phyloP scores from a whole-genome alignment of 495 filamentous ascomycete genomes.

The Cercophora newfieldiana region DNA sequence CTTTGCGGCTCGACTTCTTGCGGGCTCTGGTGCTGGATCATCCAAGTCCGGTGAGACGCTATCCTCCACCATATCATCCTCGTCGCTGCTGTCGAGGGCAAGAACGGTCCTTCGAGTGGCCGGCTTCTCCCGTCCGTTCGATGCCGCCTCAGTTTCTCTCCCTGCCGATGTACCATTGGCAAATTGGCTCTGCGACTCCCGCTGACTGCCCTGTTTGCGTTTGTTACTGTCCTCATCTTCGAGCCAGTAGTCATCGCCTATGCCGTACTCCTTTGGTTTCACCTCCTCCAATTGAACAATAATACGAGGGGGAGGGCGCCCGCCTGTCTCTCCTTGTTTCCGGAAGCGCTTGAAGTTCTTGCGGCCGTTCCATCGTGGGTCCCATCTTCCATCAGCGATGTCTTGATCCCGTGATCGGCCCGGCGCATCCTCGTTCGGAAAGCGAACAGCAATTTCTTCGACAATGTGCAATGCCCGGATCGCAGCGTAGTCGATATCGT shows the following conservation, averaged over 20 bases:
- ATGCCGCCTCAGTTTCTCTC: not conserved
- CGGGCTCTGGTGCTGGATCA: conserved; percentile 18
- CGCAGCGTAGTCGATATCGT: conserved; percentile 65
- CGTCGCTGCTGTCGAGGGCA: conserved; percentile 43
- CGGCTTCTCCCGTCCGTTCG: not conserved
- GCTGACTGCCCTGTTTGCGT: conserved; percentile 32
- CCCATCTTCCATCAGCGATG: conserved; percentile 67
- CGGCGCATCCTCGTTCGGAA: conserved; percentile 17
- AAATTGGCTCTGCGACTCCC: conserved; percentile 23
- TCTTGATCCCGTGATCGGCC: conserved; percentile 40
- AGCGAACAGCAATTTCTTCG: conserved; percentile 70
- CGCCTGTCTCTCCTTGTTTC: conserved; percentile 55
- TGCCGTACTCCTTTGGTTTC: conserved; percentile 73
- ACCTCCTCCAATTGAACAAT: conserved; percentile 82
- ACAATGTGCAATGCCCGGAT: conserved; percentile 76
- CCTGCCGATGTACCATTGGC: not conserved
- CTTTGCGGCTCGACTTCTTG: conserved; percentile 32
- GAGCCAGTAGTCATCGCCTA: conserved; percentile 83
- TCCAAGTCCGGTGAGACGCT: conserved; percentile 1
- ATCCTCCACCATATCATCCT: conserved; percentile 26
- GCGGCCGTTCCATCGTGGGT: conserved; percentile 89
- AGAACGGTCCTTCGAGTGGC: conserved; percentile 24
- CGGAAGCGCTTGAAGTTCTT: conserved; percentile 96
- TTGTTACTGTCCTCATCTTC: conserved; percentile 40
- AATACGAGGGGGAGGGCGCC: conserved; percentile 53